A percentile compares a stretch with the other conserved stretches of the same genome.
phyloP scores from a whole-genome alignment of 2,329 filamentous ascomycete species.

The Ambrosiella beaveri region DNA sequence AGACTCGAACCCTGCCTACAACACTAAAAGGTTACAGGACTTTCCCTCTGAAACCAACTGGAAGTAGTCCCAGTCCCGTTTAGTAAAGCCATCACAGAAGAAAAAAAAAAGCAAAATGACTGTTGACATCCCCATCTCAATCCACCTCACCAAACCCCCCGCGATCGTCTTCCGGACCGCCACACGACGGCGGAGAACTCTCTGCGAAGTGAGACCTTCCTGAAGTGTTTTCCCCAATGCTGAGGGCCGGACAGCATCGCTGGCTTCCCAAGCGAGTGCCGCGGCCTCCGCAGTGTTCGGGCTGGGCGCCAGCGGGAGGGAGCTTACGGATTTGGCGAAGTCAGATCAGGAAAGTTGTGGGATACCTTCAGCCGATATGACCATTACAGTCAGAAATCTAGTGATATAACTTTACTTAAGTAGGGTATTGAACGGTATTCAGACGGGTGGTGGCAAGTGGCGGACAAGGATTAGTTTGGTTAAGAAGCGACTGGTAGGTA shows the following conservation, averaged over 20 bases:
- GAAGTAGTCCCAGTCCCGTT: too few relatives aligned
- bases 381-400: conserved; percentile 39
- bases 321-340: conserved; percentile 39
- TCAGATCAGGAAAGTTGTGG: conserved; percentile 31
- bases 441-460: neutral
- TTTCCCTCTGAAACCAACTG: too few relatives aligned
- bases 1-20: too few relatives aligned
- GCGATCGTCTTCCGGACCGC: conserved; percentile 51
- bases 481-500: neutral
- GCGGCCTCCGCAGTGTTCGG: conserved; percentile 47
- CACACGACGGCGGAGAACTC: conserved; percentile 52
- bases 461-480: neutral
- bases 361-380: conserved; percentile 38
- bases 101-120: conserved; percentile 16
- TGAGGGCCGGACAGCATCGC: conserved; percentile 46
- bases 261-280: conserved; percentile 51
- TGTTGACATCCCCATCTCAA: conserved; percentile 40
- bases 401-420: neutral
- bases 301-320: conserved; percentile 43
- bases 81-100: too few relatives aligned
- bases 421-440: neutral
- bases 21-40: too few relatives aligned
- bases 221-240: conserved; percentile 51
- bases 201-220: conserved; percentile 59
- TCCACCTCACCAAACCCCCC: conserved; percentile 39